Percentiles rank a stretch among this genome's conserved stretches.
These are phyloP conservation scores for Coniochaeta hoffmannii DNA, from an alignment of 2,329 filamentous ascomycete species.

Conservation along the genomic window DNA sequence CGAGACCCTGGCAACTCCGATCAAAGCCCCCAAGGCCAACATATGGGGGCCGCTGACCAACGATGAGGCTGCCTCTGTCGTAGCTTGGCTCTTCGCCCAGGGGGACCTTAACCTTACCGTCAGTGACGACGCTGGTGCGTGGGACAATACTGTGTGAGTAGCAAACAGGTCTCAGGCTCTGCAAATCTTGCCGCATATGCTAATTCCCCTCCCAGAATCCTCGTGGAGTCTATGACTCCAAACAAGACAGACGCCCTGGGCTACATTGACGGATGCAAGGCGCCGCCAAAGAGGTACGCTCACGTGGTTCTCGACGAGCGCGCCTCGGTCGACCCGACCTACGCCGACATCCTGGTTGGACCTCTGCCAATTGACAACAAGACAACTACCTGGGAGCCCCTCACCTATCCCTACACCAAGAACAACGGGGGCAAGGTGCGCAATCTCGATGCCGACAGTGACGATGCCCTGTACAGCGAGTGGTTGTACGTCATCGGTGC, in stretches of 20 bases:
- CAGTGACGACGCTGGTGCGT: conserved; percentile 23
- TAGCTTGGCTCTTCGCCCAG: conserved; percentile 31
- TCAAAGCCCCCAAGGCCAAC: conserved; percentile 31
- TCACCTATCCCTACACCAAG: conserved; percentile 34
- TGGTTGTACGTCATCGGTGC: conserved; percentile 28
- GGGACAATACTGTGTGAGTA: conserved; percentile 28
- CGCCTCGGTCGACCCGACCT: conserved; percentile 27
- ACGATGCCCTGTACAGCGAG: conserved; percentile 17
- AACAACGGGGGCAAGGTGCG: conserved; percentile 28
- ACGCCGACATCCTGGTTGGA: conserved; percentile 39
- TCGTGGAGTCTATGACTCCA: conserved; percentile 31
- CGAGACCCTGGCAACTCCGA: conserved; percentile 10
- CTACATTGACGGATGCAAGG: conserved; percentile 31
- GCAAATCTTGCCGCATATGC: conserved; percentile 8
- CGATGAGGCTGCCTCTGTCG: conserved; percentile 28
- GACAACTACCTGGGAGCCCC: conserved; percentile 27
- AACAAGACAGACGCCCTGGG: conserved; percentile 41
- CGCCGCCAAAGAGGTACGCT: conserved; percentile 32
- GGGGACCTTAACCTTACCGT: conserved; percentile 29
- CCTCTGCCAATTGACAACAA: conserved; percentile 36
- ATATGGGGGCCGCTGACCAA: conserved; percentile 31
- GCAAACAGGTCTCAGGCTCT: conserved; percentile 1
- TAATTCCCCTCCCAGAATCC: conserved; percentile 5
- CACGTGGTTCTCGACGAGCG: conserved; percentile 33
- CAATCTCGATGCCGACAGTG: conserved; percentile 29